Conservation (phyloP, 129 eudicot genomes). For the Chrysanthemum seticuspe region DNA sequence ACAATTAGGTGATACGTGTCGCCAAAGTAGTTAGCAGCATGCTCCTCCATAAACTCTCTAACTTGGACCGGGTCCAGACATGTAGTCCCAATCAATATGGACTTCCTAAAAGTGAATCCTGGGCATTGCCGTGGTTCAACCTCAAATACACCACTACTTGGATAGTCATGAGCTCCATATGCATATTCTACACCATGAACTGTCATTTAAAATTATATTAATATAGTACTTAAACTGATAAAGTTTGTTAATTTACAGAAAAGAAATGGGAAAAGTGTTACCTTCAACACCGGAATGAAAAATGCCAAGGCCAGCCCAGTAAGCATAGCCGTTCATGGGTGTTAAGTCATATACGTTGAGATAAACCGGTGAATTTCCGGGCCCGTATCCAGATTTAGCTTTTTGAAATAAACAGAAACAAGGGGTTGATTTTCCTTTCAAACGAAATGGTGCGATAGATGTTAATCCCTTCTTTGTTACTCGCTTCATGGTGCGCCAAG, state of each 20-base stretch:
- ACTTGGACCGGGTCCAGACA: conserved; percentile 47
- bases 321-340: conserved; percentile 64
- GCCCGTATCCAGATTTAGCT: conserved; percentile 43
- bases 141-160: conserved; percentile 71
- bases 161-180: conserved; percentile 78
- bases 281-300: conserved; percentile 86
- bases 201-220: conserved; percentile 20
- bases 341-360: conserved; percentile 74
- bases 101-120: conserved; percentile 71
- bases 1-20: conserved; percentile 70
- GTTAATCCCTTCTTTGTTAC: conserved; percentile 58
- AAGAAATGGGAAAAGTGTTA: conserved; percentile 11
- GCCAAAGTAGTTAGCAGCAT: conserved; percentile 57
- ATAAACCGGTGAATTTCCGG: conserved; percentile 61
- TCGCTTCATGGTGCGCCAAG: conserved; percentile 46
- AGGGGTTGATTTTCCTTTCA: conserved; percentile 52
- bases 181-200: conserved; percentile 85
- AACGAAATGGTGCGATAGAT: conserved; percentile 43
- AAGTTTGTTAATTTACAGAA: too few species aligned
- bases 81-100: conserved; percentile 68
- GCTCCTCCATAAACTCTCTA: conserved; percentile 59
- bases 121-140: conserved; percentile 82
- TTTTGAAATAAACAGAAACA: conserved; percentile 67
- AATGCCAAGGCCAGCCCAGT: conserved; percentile 78
- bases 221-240: background rate